phyloP scores from a whole-genome alignment of 2,329 filamentous ascomycete genomes.

The Drechslerella stenobrocha region DNA sequence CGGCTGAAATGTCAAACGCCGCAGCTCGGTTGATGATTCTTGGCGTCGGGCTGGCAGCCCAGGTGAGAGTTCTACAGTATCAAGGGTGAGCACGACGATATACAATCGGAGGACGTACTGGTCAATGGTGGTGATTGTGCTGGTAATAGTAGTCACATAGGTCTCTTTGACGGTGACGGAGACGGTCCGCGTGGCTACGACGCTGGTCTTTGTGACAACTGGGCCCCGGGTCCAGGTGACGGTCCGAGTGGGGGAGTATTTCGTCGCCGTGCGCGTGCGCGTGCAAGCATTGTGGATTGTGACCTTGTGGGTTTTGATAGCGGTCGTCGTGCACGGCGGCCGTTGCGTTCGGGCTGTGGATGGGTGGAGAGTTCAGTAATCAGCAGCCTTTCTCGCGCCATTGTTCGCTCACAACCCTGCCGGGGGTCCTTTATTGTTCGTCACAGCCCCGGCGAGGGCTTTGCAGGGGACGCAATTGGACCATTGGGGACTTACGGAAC shows the following conservation, averaged over 20 bases:
- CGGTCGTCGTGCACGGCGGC: slow-evolving; percentile 1
- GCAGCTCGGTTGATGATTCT: too few relatives aligned
- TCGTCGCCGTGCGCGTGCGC: background rate
- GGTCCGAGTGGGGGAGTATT: background rate
- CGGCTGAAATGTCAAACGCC: too few relatives aligned
- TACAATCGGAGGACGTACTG: background rate
- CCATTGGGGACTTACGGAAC: background rate
- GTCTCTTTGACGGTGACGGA: background rate
- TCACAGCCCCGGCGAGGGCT: too few relatives aligned
- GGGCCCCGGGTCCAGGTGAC: background rate
- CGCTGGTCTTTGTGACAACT: background rate
- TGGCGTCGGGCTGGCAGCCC: too few relatives aligned
- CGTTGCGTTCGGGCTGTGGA: background rate
- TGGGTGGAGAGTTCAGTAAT: background rate
- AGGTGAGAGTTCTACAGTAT: too few relatives aligned
- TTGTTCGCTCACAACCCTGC: too few relatives aligned
- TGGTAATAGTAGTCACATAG: background rate
- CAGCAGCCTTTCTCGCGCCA: too few relatives aligned
- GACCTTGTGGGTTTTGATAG: background rate
- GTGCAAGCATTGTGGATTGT: background rate
- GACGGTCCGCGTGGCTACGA: background rate
- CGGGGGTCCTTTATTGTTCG: too few relatives aligned
- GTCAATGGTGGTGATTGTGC: background rate
- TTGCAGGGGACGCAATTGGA: too few relatives aligned
- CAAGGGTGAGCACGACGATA: too few relatives aligned